Evolutionary conservation across 1,284 basidiomycete species (phyloP), one percentile per base, ranked within the genome.

Genomic region (Binderoboletus segoi): DNA sequence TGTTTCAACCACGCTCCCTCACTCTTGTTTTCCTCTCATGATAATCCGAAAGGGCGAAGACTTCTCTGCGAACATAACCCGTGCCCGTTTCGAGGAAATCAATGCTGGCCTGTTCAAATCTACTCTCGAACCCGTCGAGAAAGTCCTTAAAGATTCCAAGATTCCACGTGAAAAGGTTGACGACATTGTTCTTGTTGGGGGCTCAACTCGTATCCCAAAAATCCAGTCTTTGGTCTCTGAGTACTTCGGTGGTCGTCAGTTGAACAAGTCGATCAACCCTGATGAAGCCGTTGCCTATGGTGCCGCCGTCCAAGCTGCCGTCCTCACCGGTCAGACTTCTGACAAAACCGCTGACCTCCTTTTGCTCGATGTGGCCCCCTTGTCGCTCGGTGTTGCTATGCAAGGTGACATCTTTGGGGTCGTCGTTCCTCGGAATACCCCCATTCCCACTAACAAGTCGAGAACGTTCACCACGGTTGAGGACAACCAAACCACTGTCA

Each of bases 41-140:
- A 44, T 51, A 3, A 28, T 49, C 41, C 46, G 26, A 28, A 59
- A 89, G 87, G 89, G 91, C 60, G 89, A 91, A 72, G 95, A 98
- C 81, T 98, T 98, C 84, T 94, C 91, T 49, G 88, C 95, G 69
- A 94, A 89, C 78, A 96, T 98, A 77, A 95, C 94, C 67, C 94
- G 97, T 86, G 97, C 97, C 68, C 94, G 96, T 76, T 99, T 99
- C 82, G 97, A 99, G 81, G 96, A 99, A 82, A 96, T 99, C 82
- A 98, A 98, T 76, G 93, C 93, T 61, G 69, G 78, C 51, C 80
- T 90, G 72, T 99, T 99, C 89, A 96, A 96, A 80, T 95, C 94
- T 45, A 99, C 96, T 62, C 81, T 99, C 60, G 96, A 98, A 64
- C 97, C 97, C 57, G 97, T 99, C 61, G 95, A 98, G 80, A 97